phyloP scores from a whole-genome alignment of 768 basidiomycete species.

The Lepiota subincarnata region DNA sequence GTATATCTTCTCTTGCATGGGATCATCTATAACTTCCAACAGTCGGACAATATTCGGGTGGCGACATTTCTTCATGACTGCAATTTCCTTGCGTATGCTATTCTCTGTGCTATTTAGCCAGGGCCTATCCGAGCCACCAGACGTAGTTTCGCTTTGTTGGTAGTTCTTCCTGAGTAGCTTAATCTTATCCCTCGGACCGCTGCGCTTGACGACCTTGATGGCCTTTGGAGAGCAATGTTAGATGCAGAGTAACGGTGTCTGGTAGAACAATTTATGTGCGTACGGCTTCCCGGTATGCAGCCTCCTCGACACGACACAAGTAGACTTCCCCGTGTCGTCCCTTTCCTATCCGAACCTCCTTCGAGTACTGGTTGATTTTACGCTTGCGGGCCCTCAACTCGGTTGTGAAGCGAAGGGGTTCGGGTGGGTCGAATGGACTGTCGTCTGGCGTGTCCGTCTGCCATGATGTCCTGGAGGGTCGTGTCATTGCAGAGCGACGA shows the following conservation, averaged over 20 bases:
- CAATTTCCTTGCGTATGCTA: constrained; percentile 82
- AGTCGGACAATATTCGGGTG: constrained; percentile 78
- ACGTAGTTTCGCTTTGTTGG: constrained; percentile 22
- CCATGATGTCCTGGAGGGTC: neutral
- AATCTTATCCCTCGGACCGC: constrained; percentile 61
- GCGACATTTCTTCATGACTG: constrained; percentile 85
- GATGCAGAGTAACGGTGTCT: neutral
- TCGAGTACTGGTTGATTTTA: constrained; percentile 68
- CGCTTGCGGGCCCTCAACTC: constrained; percentile 29
- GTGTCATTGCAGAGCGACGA: constrained; percentile 4
- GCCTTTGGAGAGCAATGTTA: constrained; percentile 40
- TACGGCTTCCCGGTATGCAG: constrained; percentile 39
- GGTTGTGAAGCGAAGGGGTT: constrained; percentile 42
- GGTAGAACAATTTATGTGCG: constrained; percentile 19
- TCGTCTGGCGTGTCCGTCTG: constrained; percentile 5
- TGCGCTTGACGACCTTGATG: constrained; percentile 64
- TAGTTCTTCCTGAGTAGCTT: constrained; percentile 44
- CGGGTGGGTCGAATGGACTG: constrained; percentile 33
- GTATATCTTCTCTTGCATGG: constrained; percentile 74
- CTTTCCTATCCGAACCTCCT: constrained; percentile 32
- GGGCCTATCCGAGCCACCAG: constrained; percentile 13
- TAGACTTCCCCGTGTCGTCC: constrained; percentile 61
- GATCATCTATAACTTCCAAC: constrained; percentile 89
- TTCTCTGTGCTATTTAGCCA: constrained; percentile 58
- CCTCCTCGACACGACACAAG: constrained; percentile 48